Percentiles rank a stretch among this genome's conserved stretches.
These are phyloP conservation scores for Diaporthe humulicola DNA, from an alignment of 2,329 filamentous ascomycete species.

Conservation along the genomic window DNA sequence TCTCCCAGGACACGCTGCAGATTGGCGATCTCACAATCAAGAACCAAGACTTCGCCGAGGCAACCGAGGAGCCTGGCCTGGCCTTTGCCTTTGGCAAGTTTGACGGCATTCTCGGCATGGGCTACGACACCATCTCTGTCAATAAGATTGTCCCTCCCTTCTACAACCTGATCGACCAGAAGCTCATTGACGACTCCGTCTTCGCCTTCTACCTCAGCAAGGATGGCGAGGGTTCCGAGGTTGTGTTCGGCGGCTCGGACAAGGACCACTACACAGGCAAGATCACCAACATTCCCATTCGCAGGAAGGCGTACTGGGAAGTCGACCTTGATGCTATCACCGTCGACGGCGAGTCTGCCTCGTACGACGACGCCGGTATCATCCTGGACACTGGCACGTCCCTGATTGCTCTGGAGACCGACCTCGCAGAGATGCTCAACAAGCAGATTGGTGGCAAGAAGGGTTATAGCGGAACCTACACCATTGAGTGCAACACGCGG, in stretches of 20 bases:
- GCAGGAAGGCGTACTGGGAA: constrained; percentile 99
- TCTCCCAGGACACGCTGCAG: constrained; percentile 87
- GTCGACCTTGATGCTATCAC: constrained; percentile 94
- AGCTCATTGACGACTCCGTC: constrained; percentile 88
- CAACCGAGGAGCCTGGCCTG: constrained; percentile 93
- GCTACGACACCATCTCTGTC: constrained; percentile 96
- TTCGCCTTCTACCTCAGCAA: constrained; percentile 97
- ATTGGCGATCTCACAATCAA: constrained; percentile 93
- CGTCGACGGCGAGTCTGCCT: constrained; percentile 86
- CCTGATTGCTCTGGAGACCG: constrained; percentile 91
- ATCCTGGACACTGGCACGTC: constrained; percentile 99
- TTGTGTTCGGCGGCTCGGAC: constrained; percentile 90
- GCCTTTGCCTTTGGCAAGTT: constrained; percentile 98
- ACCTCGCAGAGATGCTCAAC: constrained; percentile 96
- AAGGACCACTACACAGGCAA: constrained; percentile 85
- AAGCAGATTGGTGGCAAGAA: constrained; percentile 98
- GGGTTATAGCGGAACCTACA: constrained; percentile 97
- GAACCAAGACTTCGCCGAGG: constrained; percentile 95
- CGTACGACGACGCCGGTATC: constrained; percentile 93
- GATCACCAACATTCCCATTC: constrained; percentile 91
- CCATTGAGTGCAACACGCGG: constrained; percentile 88
- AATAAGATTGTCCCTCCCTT: constrained; percentile 95
- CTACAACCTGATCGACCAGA: constrained; percentile 94
- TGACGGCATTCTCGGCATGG: constrained; percentile 95
- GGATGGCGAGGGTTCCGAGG: constrained; percentile 83